A percentile compares a stretch with the other conserved stretches of the same genome.
Conservation (phyloP, 495 filamentous ascomycete species). For the Podospora sp. region DNA sequence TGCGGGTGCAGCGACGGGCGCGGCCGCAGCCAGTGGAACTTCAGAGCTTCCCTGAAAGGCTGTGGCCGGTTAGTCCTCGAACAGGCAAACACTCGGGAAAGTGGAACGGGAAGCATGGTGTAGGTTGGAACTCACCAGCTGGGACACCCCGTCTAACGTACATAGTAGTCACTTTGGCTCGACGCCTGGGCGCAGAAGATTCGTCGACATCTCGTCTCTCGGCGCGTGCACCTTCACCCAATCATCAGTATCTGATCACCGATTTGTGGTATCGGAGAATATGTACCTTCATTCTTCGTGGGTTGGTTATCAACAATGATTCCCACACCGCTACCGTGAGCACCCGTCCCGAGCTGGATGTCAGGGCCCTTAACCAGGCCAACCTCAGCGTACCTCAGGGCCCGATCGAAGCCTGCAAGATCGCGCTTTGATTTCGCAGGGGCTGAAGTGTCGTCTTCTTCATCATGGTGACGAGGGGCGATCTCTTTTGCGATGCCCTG, state of each 20-base stretch:
- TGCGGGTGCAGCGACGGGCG: slow-evolving; percentile 26
- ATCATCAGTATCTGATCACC: not conserved
- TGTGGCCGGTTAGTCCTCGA: slow-evolving; percentile 21
- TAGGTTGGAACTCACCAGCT: slow-evolving; percentile 38
- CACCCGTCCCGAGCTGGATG: slow-evolving; percentile 51
- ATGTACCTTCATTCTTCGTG: slow-evolving; percentile 21
- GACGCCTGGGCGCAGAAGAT: slow-evolving; percentile 36
- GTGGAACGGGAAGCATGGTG: not conserved
- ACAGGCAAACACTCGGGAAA: not conserved
- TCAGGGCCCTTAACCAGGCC: slow-evolving; percentile 50
- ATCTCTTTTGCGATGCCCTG: slow-evolving; percentile 57
- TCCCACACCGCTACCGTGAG: slow-evolving; percentile 51
- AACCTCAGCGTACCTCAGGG: slow-evolving; percentile 49
- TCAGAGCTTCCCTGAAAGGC: slow-evolving; percentile 40
- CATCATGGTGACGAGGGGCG: slow-evolving; percentile 36
- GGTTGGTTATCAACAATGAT: slow-evolving; percentile 51
- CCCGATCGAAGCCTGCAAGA: slow-evolving; percentile 51
- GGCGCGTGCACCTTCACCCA: slow-evolving; percentile 12
- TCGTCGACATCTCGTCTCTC: slow-evolving; percentile 37
- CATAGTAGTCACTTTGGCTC: slow-evolving; percentile 54
- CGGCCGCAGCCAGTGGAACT: slow-evolving; percentile 32
- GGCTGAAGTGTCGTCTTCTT: slow-evolving; percentile 9
- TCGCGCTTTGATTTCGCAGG: slow-evolving; percentile 42
- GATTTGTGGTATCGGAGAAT: not conserved
- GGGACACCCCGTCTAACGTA: slow-evolving; percentile 51